Conservation (phyloP, 352 stramenopile species). For the Phytophthora capsici region DNA sequence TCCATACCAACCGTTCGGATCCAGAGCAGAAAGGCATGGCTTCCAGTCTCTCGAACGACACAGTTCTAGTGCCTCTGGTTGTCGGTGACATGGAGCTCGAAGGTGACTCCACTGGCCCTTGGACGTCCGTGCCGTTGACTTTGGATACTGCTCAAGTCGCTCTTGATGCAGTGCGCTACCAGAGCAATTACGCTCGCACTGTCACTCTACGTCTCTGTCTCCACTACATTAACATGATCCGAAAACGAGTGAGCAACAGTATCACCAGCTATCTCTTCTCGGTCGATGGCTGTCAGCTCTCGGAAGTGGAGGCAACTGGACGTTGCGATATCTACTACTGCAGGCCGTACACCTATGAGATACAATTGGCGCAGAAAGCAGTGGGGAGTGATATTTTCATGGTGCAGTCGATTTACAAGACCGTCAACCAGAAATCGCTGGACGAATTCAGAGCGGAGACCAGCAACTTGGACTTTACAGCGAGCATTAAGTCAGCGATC, state of each 20-base stretch:
- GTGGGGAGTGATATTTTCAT: conserved; percentile 39
- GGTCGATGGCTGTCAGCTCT: conserved; percentile 44
- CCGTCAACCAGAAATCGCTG: conserved; percentile 45
- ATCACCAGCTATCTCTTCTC: conserved; percentile 45
- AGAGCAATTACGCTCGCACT: conserved; percentile 42
- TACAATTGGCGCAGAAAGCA: conserved; percentile 46
- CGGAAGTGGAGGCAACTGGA: conserved; percentile 27
- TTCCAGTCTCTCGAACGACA: neutral
- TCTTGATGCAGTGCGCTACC: conserved; percentile 46
- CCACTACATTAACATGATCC: conserved; percentile 49
- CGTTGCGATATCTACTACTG: conserved; percentile 55
- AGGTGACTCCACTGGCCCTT: conserved; percentile 7
- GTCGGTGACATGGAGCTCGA: conserved; percentile 16
- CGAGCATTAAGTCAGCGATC: neutral
- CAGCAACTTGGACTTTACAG: conserved; percentile 41
- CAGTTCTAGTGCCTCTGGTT: neutral
- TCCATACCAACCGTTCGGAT: neutral
- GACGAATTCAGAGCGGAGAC: conserved; percentile 20
- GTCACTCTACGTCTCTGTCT: conserved; percentile 44
- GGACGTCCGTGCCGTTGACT: conserved; percentile 31
- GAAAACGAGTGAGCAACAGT: conserved; percentile 21
- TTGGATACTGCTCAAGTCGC: conserved; percentile 31
- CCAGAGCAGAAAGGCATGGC: conserved; percentile 3
- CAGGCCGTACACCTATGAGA: conserved; percentile 48
- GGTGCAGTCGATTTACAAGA: conserved; percentile 54